Evolutionary conservation across 768 basidiomycete species (phyloP), one percentile per base, ranked within the genome.

Genomic region (Collybia nuda): DNA sequence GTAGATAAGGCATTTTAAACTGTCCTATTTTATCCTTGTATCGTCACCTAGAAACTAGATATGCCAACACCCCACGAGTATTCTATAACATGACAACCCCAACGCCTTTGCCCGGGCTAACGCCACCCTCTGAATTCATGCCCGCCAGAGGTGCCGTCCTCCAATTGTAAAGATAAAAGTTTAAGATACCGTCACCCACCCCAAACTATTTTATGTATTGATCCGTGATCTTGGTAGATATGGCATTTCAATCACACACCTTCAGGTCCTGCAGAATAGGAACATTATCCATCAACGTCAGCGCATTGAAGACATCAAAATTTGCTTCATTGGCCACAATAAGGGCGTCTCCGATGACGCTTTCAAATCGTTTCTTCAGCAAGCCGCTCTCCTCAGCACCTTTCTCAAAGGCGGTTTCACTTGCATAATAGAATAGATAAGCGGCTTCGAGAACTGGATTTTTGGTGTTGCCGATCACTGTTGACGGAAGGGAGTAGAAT

Each of bases 91-190:
- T 98, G 35, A 98, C 94, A 15, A 98, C 85, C 2, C 92, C 94
- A 45, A 98, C 79, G 4, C 92, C 94, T 63, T 73, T 80, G 39
- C 91, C 91, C n/a, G 82, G 74, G n/a, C 76, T 65, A 12, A 74
- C 68, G 29, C 62, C 78, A 1, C 67, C 81, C n/a, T 77, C 71
- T 11, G 74, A 55, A 29, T 70, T 73, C 62, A 88, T 65, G 40
- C 96, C 95, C 35, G 91, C 84, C 50, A 98, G 71, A 2, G 83
- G 78, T 12, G 82, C 71, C 11, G 93, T 95, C 52, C 88, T 79
- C 92, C 94, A 99, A 68, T 99, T 99, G 73, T 97, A 98, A 51
- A 95, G 66, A 65, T 95, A 95, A 65, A 83, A 96, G 67, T 95
- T 91, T 46, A 99, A 77, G 66, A 87, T 80, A 1, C 97, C 97